Evolutionary conservation across 2,329 filamentous ascomycete species (phyloP).

Genomic region (Dactylellina drechsleri): DNA sequence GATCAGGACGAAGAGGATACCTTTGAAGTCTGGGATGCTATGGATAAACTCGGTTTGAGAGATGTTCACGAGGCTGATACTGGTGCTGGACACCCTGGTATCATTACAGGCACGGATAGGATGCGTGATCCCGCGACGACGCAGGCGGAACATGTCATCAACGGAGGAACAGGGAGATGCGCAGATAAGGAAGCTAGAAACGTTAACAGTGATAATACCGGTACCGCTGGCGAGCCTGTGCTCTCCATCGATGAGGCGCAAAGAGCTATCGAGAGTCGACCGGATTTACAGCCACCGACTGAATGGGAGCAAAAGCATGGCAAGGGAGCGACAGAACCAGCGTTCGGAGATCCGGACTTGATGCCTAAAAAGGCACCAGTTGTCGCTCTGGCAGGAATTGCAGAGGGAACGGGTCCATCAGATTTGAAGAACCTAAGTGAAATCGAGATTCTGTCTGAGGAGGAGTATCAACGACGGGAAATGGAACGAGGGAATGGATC

Average conservation of each 20-base stretch:
- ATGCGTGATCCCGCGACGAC: constrained; percentile 49
- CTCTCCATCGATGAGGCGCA: constrained; percentile 32
- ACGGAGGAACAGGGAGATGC: constrained; percentile 43
- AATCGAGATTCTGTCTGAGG: constrained; percentile 32
- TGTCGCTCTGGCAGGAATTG: constrained; percentile 16
- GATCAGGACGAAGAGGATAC: constrained; percentile 93
- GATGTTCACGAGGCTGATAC: constrained; percentile 51
- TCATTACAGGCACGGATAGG: constrained; percentile 41
- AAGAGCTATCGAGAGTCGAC: constrained; percentile 13
- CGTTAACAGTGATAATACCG: constrained; percentile 41
- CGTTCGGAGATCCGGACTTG: constrained; percentile 33
- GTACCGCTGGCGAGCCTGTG: constrained; percentile 23
- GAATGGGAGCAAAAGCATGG: constrained; percentile 45
- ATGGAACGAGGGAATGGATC: constrained; percentile 12
- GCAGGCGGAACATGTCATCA: constrained; percentile 36
- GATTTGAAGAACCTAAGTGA: constrained; percentile 14
- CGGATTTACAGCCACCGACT: constrained; percentile 26
- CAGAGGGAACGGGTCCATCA: constrained; percentile 7
- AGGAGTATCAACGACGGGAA: constrained; percentile 29
- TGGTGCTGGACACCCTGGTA: constrained; percentile 28
- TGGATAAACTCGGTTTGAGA: constrained; percentile 43
- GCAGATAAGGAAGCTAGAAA: constrained; percentile 48
- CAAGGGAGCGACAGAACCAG: constrained; percentile 35
- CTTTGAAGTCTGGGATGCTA: constrained; percentile 90
- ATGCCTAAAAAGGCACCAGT: constrained; percentile 23